Evolutionary conservation across 1,284 basidiomycete species (phyloP), one percentile per base, ranked within the genome.

Genomic region (Microbotryomycetes sp.): DNA sequence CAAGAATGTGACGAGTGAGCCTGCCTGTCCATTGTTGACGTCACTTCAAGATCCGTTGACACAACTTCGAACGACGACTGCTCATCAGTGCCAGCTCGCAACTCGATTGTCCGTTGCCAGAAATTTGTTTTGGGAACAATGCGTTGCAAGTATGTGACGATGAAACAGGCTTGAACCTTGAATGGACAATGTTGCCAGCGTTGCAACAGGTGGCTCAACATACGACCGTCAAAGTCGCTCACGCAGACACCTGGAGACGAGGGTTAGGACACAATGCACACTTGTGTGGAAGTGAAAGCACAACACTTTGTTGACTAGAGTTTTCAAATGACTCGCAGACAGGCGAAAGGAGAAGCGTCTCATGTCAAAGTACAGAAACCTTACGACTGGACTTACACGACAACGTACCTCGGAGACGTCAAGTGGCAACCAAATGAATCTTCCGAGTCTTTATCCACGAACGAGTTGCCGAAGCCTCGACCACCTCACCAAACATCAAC

Each of bases 311-410:
- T 23, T 59, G 51, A 65, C 54, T 28, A 63, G 65, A 51, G 56
- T 59, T 54, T 64, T 55, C 48, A 65, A 63, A 69, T 86, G 86
- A n/a, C 64, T 86, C 84, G 68, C 82, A 82, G 61, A 81, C 86
- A 19, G 79, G 80, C 45, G 82, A 59, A 69, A 67, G 22, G 69
- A 1, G 52, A 51, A 2, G 53, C 58, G 36, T 31, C 62, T 25
- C 36, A 48, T 14, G 45, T 63, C 30, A 59, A 55, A 6, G 66
- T 66, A 2, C 67, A 73, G 54, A 92, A 92, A 70, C 87, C 87
- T 2, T 97, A 91, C 76, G 96, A 99, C 74, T 98, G 96, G 96
- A 98, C 96, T 5, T 98, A 96, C 75, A 96, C 92, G 0, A 89
- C 89, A 3, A 85, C 82, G 1, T 94, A 97, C 73, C 72, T 84